Evolutionary conservation across 1,284 basidiomycete genomes (phyloP).

Genomic region (Baeospora myosura): DNA sequence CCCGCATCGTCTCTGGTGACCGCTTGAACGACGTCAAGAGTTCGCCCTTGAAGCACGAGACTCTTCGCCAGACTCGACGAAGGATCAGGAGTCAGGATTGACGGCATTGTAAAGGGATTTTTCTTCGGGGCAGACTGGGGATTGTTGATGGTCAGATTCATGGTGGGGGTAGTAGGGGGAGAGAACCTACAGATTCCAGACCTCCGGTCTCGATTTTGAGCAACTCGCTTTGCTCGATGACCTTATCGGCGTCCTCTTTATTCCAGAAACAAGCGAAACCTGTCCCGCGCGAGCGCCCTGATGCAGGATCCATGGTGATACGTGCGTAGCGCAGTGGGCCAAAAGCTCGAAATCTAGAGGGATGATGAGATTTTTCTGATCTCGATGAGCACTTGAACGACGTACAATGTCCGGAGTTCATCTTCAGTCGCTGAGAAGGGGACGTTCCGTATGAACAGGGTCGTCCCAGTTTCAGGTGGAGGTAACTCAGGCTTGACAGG

Average conservation of each 20-base stretch:
- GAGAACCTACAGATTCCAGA: constrained; percentile 23
- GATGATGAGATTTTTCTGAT: no score
- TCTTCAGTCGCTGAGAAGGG: constrained; percentile 91
- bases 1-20: constrained; percentile 86
- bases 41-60: constrained; percentile 88
- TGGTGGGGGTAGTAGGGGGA: not conserved
- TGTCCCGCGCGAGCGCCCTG: constrained; percentile 85
- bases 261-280: constrained; percentile 99
- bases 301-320: constrained; percentile 81
- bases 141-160: constrained; percentile 4
- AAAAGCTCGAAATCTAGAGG: constrained; percentile 75
- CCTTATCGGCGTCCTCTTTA: constrained; percentile 81
- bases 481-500: constrained; percentile 70
- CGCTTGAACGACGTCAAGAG: constrained; percentile 85
- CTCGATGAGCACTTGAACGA: constrained; percentile 10
- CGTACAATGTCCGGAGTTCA: constrained; percentile 75
- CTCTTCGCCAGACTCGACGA: constrained; percentile 78
- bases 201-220: constrained; percentile 61
- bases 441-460: constrained; percentile 92
- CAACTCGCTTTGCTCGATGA: constrained; percentile 75
- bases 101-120: constrained; percentile 82
- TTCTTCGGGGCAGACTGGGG: constrained; percentile 39
- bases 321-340: constrained; percentile 92
- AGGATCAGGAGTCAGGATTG: constrained; percentile 91
- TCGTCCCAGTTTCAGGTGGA: constrained; percentile 78